phyloP scores from a whole-genome alignment of 495 filamentous ascomycete species.

The Penicillium pulvis region DNA sequence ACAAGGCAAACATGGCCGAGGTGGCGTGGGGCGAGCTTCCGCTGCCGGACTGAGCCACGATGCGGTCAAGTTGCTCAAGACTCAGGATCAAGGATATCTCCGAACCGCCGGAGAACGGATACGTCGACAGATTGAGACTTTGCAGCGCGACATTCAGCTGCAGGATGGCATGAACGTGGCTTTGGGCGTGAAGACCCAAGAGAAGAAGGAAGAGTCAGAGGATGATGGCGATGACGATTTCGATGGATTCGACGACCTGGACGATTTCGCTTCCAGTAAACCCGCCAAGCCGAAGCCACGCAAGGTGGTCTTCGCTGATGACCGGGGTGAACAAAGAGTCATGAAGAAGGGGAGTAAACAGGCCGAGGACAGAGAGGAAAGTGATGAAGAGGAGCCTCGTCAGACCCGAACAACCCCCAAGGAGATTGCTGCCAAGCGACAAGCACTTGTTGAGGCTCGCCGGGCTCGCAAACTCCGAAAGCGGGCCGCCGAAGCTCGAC shows the following conservation, averaged over 20 bases:
- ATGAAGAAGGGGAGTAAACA: slow-evolving; percentile 30
- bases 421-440: slow-evolving; percentile 42
- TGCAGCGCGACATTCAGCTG: slow-evolving; percentile 55
- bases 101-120: slow-evolving; percentile 65
- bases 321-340: slow-evolving; percentile 50
- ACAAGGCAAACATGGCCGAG: slow-evolving; percentile 58
- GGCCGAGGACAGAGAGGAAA: slow-evolving; percentile 30
- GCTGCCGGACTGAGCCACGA: slow-evolving; percentile 58
- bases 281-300: slow-evolving; percentile 30
- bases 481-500: slow-evolving; percentile 48
- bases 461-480: slow-evolving; percentile 50
- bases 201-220: slow-evolving; percentile 20
- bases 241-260: slow-evolving; percentile 31
- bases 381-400: slow-evolving; percentile 34
- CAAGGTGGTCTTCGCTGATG: slow-evolving; percentile 62
- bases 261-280: slow-evolving; percentile 29
- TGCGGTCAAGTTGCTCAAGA: slow-evolving; percentile 86
- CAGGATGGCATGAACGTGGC: slow-evolving; percentile 38
- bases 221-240: slow-evolving; percentile 27
- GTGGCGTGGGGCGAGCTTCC: slow-evolving; percentile 47
- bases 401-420: slow-evolving; percentile 38
- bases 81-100: slow-evolving; percentile 90
- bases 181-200: slow-evolving; percentile 29
- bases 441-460: slow-evolving; percentile 44
- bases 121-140: slow-evolving; percentile 58